Percentiles rank a stretch among this genome's conserved stretches.
phyloP scores from a whole-genome alignment of 768 basidiomycete species.

The Gymnopilus junonius region DNA sequence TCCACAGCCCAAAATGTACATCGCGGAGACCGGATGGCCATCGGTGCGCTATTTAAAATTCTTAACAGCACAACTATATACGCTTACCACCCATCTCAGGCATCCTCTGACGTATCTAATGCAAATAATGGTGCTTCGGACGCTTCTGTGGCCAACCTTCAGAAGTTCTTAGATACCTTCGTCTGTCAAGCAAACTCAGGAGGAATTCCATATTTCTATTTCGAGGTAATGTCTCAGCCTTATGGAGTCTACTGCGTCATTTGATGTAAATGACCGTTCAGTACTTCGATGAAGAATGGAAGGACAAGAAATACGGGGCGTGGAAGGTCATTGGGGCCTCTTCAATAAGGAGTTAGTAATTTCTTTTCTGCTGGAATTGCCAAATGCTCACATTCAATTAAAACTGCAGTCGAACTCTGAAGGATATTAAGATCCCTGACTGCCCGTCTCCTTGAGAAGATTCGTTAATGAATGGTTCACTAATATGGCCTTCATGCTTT shows the following conservation, averaged over 20 bases:
- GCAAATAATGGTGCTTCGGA: conserved; percentile 68
- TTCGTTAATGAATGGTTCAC: not conserved
- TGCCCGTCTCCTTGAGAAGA: conserved; percentile 45
- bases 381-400: not conserved
- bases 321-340: conserved; percentile 64
- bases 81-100: conserved; percentile 34
- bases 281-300: conserved; percentile 85
- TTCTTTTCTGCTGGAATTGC: not conserved
- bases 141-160: conserved; percentile 66
- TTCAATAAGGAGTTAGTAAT: conserved; percentile 48
- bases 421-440: conserved; percentile 65
- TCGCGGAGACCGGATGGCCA: conserved; percentile 91
- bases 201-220: conserved; percentile 84
- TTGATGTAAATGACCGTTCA: conserved; percentile 26
- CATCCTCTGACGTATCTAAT: conserved; percentile 57
- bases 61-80: not conserved
- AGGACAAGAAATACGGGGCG: conserved; percentile 77
- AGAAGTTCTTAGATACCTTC: conserved; percentile 82
- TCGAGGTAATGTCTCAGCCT: conserved; percentile 55
- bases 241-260: not conserved
- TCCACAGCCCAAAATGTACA: conserved; percentile 72
- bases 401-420: conserved; percentile 64
- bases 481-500: conserved; percentile 5
- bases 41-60: conserved; percentile 53
- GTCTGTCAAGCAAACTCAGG: conserved; percentile 87